A percentile compares a stretch with the other conserved stretches of the same genome.
Evolutionary conservation across 2,329 filamentous ascomycete species (phyloP).

Genomic region (Uncinocarpus reesii): DNA sequence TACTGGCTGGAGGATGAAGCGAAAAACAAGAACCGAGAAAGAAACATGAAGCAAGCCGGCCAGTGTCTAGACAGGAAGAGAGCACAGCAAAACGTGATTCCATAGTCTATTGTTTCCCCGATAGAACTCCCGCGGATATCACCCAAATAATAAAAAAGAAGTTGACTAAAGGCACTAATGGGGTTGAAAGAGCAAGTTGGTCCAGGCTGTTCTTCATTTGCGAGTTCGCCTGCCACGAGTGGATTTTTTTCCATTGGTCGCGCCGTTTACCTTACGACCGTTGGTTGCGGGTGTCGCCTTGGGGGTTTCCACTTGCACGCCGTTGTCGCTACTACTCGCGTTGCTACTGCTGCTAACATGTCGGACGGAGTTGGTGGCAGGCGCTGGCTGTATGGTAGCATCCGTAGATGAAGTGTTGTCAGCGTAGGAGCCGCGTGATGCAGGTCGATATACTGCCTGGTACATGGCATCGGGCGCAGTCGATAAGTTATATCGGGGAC

Average conservation of each 20-base stretch:
- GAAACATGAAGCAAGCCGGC: not conserved
- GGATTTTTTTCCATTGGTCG: not conserved
- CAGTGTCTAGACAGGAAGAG: not conserved
- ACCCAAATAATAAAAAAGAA: slow-evolving; percentile 9
- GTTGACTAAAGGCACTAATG: slow-evolving; percentile 5
- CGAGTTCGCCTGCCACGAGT: slow-evolving; percentile 4
- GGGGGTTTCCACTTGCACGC: slow-evolving; percentile 2
- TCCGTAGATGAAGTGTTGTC: slow-evolving; percentile 12
- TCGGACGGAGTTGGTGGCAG: slow-evolving; percentile 12
- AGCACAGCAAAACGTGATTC: not conserved
- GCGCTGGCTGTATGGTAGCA: slow-evolving; percentile 15
- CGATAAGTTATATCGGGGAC: slow-evolving; percentile 15
- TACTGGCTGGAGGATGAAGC: not conserved
- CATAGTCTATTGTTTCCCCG: slow-evolving; percentile 3
- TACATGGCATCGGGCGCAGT: slow-evolving; percentile 19
- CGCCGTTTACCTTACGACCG: not conserved
- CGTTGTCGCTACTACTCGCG: slow-evolving; percentile 13
- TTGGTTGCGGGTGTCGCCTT: not conserved
- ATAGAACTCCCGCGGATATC: slow-evolving; percentile 9
- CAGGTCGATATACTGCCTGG: slow-evolving; percentile 20
- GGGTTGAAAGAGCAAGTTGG: not conserved
- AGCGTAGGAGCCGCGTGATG: slow-evolving; percentile 18
- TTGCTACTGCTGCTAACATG: slow-evolving; percentile 9
- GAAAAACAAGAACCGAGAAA: not conserved
- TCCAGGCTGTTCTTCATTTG: not conserved